Evolutionary conservation across 106 monocot species (phyloP).

Genomic region (Allium cepa): DNA sequence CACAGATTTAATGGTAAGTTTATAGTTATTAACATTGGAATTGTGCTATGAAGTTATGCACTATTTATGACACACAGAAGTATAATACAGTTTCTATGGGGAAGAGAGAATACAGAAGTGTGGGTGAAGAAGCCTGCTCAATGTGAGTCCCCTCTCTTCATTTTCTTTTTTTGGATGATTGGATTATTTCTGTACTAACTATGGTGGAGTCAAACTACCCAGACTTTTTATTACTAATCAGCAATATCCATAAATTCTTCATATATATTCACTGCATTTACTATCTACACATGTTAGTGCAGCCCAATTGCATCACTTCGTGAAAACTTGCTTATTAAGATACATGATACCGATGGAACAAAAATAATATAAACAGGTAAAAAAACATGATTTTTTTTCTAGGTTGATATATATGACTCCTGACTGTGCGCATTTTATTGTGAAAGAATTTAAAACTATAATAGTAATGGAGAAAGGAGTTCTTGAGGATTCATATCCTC

Average conservation of each 20-base stretch:
- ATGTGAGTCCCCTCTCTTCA: conserved; percentile 34
- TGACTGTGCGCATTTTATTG: neutral
- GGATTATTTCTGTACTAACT: neutral
- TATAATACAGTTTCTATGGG: conserved; percentile 52
- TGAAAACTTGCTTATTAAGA: conserved; percentile 45
- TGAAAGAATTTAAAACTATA: conserved; percentile 52
- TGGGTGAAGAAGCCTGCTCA: conserved; percentile 38
- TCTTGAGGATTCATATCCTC: conserved; percentile 40
- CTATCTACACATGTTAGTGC: conserved; percentile 5
- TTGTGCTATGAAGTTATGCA: too few relatives aligned
- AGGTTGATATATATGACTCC: neutral
- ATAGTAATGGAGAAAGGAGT: conserved; percentile 57
- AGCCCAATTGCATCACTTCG: conserved; percentile 64
- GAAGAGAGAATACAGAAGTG: conserved; percentile 43
- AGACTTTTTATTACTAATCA: too few relatives aligned
- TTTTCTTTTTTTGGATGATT: neutral
- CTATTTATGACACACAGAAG: too few relatives aligned
- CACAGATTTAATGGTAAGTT: too few relatives aligned
- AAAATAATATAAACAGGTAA: conserved; percentile 54
- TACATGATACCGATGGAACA: conserved; percentile 38
- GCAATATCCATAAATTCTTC: too few relatives aligned
- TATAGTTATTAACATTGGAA: too few relatives aligned
- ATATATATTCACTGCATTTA: neutral
- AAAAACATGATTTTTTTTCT: neutral
- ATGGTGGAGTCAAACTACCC: too few relatives aligned